Base-by-base conservation (phyloP, 768 basidiomycete species). In the Naganishia vishniacii region DNA sequence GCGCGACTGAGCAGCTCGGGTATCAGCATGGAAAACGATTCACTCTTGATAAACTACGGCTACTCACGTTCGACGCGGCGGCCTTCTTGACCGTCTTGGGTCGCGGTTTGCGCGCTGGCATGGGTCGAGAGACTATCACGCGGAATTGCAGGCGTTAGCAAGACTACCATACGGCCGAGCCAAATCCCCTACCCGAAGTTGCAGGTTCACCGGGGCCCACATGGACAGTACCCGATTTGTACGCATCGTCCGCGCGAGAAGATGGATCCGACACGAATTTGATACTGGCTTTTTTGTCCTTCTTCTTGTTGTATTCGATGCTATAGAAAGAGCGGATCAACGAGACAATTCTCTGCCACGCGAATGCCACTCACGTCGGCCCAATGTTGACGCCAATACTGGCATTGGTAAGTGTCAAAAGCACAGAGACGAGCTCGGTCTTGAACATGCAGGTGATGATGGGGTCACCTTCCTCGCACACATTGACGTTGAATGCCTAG, bases 251-350 rank as follows among this genome's bases (percentile, higher is more conserved):
- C 62, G 84, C 84, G 12, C 75, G 79, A 20, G 94, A 80, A 8
- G 86, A 84, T 77, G 98, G 93, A 73, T 97, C 92, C 80, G 89
- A 94, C 71, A 86, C 76, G 67, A 90, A 87, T 75, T 87, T 88
- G 78, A 99, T 90, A 59, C 84, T 81, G 4, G 87, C 85, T 72
- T 85, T 85, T 80, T 98, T 99, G 68, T 93, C 93, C 79, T 91
- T 98, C 83, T 99, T 99, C 83, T 99, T 98, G 44, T 82, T 81
- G 76, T 97, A 98, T 62, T 89, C 85, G 65, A 97, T 79, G 8
- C 89, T 97, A 68, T 3, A 61, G 37, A 11, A 2, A 25, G 0
- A 23, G 44, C 42, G 62, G 28, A 71, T 53, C 29, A 48, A 66
- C 16, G 12, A 45, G 26, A n/a, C 32, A 65, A 41, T 59, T 45